Base-by-base conservation (phyloP, 2,329 filamentous ascomycete species). In the Curvularia sp. region DNA sequence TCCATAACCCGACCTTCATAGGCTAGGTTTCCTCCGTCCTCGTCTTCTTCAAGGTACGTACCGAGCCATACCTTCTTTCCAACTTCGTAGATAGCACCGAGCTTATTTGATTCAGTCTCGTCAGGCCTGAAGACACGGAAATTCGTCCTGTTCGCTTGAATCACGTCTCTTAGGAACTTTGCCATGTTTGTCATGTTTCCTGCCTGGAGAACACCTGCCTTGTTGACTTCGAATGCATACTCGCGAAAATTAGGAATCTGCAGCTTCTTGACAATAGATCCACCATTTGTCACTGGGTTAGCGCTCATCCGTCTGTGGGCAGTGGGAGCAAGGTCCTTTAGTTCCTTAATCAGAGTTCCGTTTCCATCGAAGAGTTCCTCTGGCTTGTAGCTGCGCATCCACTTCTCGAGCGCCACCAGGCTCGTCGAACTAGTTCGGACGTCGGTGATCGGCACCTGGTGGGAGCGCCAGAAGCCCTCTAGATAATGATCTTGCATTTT, bases 51-150 rank as follows among this genome's bases (percentile, higher is more conserved):
- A 62, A 93, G 90, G 74, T 90, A 91, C 49, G 91, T 89, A 6
- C 86, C 90, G 80, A 93, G 82, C 90, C 90, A 93, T 4, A 91
- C 89, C 77, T 93, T 93, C 83, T 92, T 90, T 6, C 88, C 88
- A 1, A 85, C 88, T 57, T 89, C 83, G 75, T 93, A 93, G 47
- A 93, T 87, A 26, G 83, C 84, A 1, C 80, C 83, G 1, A 93
- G 85, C 78, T 93, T 93, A 79, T 93, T 93, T 20, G 89, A 92
- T 73, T 93, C 87, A 0, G 89, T 93, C 82, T 93, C 90, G 70
- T 93, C 90, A 0, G 90, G 90, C 0, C 90, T 89, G 65, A 92
- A 91, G 5, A 93, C 81, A 43, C 90, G 88, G 83, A 93, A 93
- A 71, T 85, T 89, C 57, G 80, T 81, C 64, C 79, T 81, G 70